Evolutionary conservation across 2,329 filamentous ascomycete genomes (phyloP).

Genomic region (Emmonsiellopsis sp.): DNA sequence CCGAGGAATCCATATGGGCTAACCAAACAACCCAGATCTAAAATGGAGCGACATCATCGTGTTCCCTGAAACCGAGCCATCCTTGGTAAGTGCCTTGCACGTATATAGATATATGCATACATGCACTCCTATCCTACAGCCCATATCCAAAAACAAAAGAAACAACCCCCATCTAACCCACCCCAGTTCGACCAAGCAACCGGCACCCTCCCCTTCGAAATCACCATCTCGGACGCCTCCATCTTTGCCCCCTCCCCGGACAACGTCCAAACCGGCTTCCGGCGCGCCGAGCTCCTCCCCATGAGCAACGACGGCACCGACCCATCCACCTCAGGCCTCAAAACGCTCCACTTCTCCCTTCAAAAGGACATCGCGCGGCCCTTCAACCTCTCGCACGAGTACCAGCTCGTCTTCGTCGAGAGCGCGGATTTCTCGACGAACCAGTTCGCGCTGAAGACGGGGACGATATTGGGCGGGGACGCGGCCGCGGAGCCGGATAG

Average conservation of each 20-base stretch:
- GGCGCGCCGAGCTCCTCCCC: constrained; percentile 50
- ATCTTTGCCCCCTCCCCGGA: constrained; percentile 41
- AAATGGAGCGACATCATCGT: constrained; percentile 44
- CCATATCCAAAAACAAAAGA: not conserved
- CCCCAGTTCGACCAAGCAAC: constrained; percentile 37
- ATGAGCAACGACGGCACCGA: constrained; percentile 13
- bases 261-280: constrained; percentile 50
- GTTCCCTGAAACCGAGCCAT: constrained; percentile 35
- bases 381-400: constrained; percentile 54
- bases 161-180: constrained; percentile 1
- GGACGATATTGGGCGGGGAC: constrained; percentile 38
- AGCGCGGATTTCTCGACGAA: constrained; percentile 41
- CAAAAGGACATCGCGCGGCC: constrained; percentile 44
- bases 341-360: constrained; percentile 55
- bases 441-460: constrained; percentile 49
- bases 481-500: not conserved
- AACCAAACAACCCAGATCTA: constrained; percentile 26
- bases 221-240: constrained; percentile 49
- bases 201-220: constrained; percentile 40
- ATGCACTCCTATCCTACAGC: not conserved
- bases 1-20: not conserved
- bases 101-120: not conserved
- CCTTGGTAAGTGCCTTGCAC: constrained; percentile 28
- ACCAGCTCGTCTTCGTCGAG: constrained; percentile 48
- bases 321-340: constrained; percentile 45